Conservation (phyloP, 768 basidiomycete species). For the Aureoboletus auriporus region DNA sequence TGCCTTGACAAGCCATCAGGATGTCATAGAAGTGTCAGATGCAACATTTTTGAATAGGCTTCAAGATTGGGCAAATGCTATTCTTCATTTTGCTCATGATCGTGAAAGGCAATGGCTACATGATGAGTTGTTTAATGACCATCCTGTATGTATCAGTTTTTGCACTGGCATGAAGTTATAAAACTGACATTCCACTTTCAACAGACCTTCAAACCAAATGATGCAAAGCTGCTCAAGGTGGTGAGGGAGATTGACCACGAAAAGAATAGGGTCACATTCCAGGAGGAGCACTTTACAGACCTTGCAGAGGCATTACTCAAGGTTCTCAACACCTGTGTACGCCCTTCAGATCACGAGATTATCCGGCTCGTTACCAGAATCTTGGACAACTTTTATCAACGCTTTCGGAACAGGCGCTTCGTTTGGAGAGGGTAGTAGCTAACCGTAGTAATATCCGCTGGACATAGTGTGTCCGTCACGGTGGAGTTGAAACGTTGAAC, state of each 20-base stretch:
- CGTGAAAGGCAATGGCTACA: background rate
- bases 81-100: constrained; percentile 3
- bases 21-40: background rate
- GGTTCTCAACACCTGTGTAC: background rate
- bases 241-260: constrained; percentile 19
- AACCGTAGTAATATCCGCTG: background rate
- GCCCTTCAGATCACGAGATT: constrained; percentile 3
- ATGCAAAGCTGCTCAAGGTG: constrained; percentile 13
- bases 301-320: constrained; percentile 7
- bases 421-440: background rate
- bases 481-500: too few species aligned
- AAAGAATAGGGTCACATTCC: constrained; percentile 18
- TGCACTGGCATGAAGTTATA: fast-evolving
- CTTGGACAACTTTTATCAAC: constrained; percentile 22
- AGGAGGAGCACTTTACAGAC: constrained; percentile 9
- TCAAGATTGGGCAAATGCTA: constrained; percentile 11
- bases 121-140: constrained; percentile 17
- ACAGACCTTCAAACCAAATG: constrained; percentile 2
- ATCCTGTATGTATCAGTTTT: constrained; percentile 9
- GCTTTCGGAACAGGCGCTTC: constrained; percentile 10
- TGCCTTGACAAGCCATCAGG: background rate
- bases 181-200: background rate
- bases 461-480: too few species aligned
- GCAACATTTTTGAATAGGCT: background rate
- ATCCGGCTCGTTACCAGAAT: constrained; percentile 10